Evolutionary conservation across 768 basidiomycete genomes (phyloP), one percentile per base, ranked within the genome.

Genomic region (Mycena floridula): DNA sequence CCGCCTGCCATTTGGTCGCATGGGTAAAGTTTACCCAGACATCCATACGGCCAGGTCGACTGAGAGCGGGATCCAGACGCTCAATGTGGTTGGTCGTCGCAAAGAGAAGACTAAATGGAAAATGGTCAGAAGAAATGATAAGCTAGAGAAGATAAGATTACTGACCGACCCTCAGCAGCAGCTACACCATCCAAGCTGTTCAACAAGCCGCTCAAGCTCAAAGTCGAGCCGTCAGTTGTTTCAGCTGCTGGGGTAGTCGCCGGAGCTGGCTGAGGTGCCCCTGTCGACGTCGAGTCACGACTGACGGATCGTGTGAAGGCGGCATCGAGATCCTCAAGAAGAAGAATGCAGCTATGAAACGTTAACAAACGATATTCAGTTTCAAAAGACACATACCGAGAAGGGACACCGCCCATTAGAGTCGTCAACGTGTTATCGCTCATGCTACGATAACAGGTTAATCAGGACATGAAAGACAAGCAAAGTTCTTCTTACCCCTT

Each of bases 31-130:
- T 89, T 30, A 93, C 76, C 89, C 89, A 91, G 13, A 94, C 83
- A 55, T 91, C 90, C 86, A 90, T 89, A 37, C 88, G 85, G 46
- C 92, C 92, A 23, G 91, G 87, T 18, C 89, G 79, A 60, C 81
- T 87, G 26, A 94, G 74, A 4, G 90, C 89, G 40, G 85, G 90
- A 62, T 96, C 92, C 25, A 96, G 75, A 37, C 89, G 83, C 58
- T 95, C 90, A 54, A 92, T 89, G 59, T 95, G 92, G 65, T 96
- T 96, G 11, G 89, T 92, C 6, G 89, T 92, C 43, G 90, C 91
- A 62, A 94, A 93, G 8, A 94, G 72, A 47, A 95, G 74, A 30
- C 88, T 83, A 54, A 43, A 40, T 50, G 53, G 47, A 51, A 49
- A 41, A 32, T 18, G 27, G 16, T 44, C 13, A 44, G 32, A 5